These are phyloP conservation scores for Flaveria sonorensis DNA, from an alignment of 129 eudicot genomes.

Conservation along the genomic window DNA sequence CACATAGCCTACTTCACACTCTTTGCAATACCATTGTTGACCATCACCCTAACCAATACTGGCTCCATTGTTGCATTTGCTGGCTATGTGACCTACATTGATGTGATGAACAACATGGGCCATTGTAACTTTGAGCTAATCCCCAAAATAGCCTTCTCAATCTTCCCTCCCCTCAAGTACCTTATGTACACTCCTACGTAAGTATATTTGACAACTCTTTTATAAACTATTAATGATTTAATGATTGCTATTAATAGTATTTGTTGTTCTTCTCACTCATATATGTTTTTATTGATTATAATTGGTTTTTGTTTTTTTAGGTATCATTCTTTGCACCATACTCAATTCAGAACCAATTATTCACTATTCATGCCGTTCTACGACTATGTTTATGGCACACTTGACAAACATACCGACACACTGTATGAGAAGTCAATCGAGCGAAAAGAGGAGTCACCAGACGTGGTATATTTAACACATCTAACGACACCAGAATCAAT, in stretches of 20 bases:
- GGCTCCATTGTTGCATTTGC: constrained; percentile 37
- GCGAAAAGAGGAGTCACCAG: constrained; percentile 48
- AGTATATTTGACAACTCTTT: constrained; percentile 21
- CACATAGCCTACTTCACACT: constrained; percentile 50
- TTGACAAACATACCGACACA: constrained; percentile 54
- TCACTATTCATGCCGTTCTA: constrained; percentile 73
- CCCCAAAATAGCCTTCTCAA: constrained; percentile 50
- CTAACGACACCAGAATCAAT: constrained; percentile 74
- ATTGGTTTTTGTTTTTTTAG: constrained; percentile 24
- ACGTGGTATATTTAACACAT: constrained; percentile 69
- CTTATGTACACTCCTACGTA: constrained; percentile 73
- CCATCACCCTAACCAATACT: constrained; percentile 35
- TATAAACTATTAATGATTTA: background rate
- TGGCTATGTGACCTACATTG: constrained; percentile 52
- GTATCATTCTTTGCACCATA: constrained; percentile 71
- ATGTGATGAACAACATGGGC: constrained; percentile 70
- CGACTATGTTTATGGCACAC: constrained; percentile 66
- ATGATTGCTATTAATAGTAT: background rate
- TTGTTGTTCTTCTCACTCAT: background rate
- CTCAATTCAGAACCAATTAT: constrained; percentile 60
- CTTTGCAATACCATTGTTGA: constrained; percentile 47
- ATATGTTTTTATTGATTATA: background rate
- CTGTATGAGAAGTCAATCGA: constrained; percentile 48
- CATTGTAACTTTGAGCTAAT: constrained; percentile 69
- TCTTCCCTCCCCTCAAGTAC: constrained; percentile 60